Evolutionary conservation across 208 protist genomes (phyloP).

Genomic region (Trypanosoma platydactyli): DNA sequence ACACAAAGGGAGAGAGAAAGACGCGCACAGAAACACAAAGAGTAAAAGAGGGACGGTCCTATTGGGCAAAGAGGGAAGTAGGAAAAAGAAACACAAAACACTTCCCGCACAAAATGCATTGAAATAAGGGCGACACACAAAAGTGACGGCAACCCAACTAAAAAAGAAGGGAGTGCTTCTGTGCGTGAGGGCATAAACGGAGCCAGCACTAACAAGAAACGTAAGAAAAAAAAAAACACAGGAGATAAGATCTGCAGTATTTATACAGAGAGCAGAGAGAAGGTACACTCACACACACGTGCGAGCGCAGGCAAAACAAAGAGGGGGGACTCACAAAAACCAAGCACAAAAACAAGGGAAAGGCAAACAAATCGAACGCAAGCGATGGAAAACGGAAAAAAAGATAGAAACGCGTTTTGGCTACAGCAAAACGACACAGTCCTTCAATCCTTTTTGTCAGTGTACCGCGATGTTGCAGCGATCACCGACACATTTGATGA

Average conservation of each 20-base stretch:
- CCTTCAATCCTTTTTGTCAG: background rate
- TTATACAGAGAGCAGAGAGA: constrained; percentile 6
- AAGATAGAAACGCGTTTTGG: background rate
- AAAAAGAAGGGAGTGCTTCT: no score
- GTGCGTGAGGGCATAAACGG: background rate
- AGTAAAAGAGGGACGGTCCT: background rate
- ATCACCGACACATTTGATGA: background rate
- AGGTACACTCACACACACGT: constrained; percentile 9
- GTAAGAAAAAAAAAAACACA: constrained; percentile 22
- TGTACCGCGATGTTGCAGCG: constrained; percentile 21
- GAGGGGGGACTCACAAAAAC: constrained; percentile 11
- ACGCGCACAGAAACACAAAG: background rate
- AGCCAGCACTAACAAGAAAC: constrained; percentile 14
- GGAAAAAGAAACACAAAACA: background rate
- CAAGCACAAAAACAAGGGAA: constrained; percentile 3
- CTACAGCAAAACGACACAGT: constrained; percentile 10
- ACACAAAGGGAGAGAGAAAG: constrained; percentile 11
- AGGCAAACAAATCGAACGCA: background rate
- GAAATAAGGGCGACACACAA: no score
- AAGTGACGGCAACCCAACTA: no score
- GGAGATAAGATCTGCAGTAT: constrained; percentile 11
- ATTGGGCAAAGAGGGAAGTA: background rate
- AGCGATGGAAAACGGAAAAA: background rate
- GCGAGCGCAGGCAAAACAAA: constrained; percentile 23
- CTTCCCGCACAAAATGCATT: no score